Evolutionary conservation across 768 basidiomycete genomes (phyloP).

Genomic region (Asterophora lycoperdoides): DNA sequence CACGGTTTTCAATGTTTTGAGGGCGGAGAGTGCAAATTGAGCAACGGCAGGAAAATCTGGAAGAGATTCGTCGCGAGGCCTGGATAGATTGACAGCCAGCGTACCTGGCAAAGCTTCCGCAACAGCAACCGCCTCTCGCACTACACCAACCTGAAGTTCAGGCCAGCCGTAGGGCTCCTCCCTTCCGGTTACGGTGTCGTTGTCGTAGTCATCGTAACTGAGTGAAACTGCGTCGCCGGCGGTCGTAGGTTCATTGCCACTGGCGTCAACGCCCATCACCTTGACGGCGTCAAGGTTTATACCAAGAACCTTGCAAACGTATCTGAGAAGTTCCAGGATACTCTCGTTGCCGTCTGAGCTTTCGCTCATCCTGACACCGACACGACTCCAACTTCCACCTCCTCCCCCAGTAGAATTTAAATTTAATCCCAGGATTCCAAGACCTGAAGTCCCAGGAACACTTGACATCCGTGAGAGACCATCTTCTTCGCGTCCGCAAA

Average conservation of each 20-base stretch:
- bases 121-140: conserved; percentile 87
- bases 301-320: conserved; percentile 77
- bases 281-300: conserved; percentile 73
- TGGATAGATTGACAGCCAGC: conserved; percentile 16
- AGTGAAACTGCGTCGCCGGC: not conserved
- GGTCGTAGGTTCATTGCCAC: conserved; percentile 4
- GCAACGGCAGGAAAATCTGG: conserved; percentile 82
- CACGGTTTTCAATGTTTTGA: conserved; percentile 67
- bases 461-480: conserved; percentile 42
- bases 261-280: conserved; percentile 32
- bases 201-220: conserved; percentile 27
- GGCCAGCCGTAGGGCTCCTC: conserved; percentile 84
- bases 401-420: conserved; percentile 30
- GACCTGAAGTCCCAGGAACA: conserved; percentile 37
- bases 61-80: conserved; percentile 4
- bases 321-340: conserved; percentile 66
- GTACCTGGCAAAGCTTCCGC: conserved; percentile 88
- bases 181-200: conserved; percentile 37
- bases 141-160: conserved; percentile 88
- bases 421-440: conserved; percentile 46
- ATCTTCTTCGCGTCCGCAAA: conserved; percentile 79
- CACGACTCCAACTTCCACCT: conserved; percentile 41
- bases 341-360: conserved; percentile 77
- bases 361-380: conserved; percentile 73
- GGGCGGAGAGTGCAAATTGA: conserved; percentile 83